phyloP scores from a whole-genome alignment of 441 rosid genomes.

The Mallotus japonicus region DNA sequence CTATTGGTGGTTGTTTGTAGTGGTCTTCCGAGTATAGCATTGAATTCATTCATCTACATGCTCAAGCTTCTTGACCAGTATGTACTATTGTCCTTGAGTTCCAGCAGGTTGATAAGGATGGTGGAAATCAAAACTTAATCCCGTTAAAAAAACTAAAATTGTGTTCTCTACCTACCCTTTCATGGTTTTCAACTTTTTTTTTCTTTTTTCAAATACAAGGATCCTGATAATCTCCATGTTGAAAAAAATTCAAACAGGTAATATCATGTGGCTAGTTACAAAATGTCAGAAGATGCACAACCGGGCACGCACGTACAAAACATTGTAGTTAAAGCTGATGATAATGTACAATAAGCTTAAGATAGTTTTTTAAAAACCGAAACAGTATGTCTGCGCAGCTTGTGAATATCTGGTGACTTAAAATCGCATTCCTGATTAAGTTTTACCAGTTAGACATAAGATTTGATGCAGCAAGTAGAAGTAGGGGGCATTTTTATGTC shows the following conservation, averaged over 20 bases:
- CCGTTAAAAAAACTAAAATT: not conserved
- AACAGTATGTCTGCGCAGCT: not conserved
- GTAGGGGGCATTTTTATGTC: too few relatives aligned
- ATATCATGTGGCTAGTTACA: slow-evolving; percentile 11
- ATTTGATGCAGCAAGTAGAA: too few relatives aligned
- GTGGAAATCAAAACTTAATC: slow-evolving; percentile 21
- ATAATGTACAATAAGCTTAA: slow-evolving; percentile 14
- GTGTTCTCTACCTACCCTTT: slow-evolving; percentile 11
- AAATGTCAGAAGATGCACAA: slow-evolving; percentile 5
- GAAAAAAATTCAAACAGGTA: slow-evolving; percentile 12
- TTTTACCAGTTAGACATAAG: too few relatives aligned
- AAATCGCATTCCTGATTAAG: too few relatives aligned
- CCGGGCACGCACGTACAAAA: not conserved
- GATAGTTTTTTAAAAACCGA: not conserved
- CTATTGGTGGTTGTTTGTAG: not conserved
- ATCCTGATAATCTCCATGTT: not conserved
- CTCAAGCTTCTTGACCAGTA: slow-evolving; percentile 24
- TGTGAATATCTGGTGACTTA: too few relatives aligned
- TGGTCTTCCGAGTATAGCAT: slow-evolving; percentile 15
- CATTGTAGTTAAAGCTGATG: slow-evolving; percentile 4
- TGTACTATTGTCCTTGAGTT: not conserved
- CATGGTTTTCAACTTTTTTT: not conserved
- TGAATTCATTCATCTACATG: slow-evolving; percentile 28
- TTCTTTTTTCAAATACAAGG: slow-evolving; percentile 12
- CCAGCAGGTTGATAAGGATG: slow-evolving; percentile 13